Evolutionary conservation across 352 stramenopile genomes (phyloP).

Genomic region (Pythium oligandrum): DNA sequence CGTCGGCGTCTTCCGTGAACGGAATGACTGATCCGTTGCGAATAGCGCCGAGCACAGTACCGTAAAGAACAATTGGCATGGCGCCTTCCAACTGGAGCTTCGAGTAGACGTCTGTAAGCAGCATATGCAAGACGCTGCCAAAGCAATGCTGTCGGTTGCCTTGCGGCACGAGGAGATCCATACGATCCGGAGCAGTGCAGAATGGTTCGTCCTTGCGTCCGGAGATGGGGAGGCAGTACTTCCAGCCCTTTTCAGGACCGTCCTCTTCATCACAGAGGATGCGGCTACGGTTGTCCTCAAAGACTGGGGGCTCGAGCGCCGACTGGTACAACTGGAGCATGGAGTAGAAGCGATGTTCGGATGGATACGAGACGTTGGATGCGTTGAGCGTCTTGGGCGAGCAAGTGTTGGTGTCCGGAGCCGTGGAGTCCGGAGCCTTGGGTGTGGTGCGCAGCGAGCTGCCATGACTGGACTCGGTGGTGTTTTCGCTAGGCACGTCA

Average conservation of each 20-base stretch:
- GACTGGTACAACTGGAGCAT: conserved; percentile 2
- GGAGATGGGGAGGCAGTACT: conserved; percentile 14
- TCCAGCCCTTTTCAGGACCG: conserved; percentile 1
- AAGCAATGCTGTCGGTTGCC: not conserved
- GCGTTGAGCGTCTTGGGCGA: conserved; percentile 8
- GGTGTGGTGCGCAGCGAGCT: too few relatives aligned
- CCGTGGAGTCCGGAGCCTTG: not conserved
- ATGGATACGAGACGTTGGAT: conserved; percentile 4
- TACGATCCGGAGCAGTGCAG: not conserved
- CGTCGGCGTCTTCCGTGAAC: conserved; percentile 49
- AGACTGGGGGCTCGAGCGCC: conserved; percentile 5
- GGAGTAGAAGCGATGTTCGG: conserved; percentile 13
- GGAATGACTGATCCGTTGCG: conserved; percentile 42
- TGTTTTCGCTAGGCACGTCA: too few relatives aligned
- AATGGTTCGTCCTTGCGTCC: conserved; percentile 12
- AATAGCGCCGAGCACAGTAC: conserved; percentile 17
- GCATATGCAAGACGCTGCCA: conserved; percentile 8
- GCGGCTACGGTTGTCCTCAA: not conserved
- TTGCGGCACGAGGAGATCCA: conserved; percentile 2
- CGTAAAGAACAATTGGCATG: conserved; percentile 1
- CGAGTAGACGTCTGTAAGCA: conserved; percentile 6
- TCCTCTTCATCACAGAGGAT: conserved; percentile 8
- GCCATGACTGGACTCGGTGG: too few relatives aligned
- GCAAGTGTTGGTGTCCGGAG: conserved; percentile 2
- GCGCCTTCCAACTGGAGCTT: not conserved